Conservation (phyloP, 495 filamentous ascomycete genomes). For the Hypoxylon crocopeplum region DNA sequence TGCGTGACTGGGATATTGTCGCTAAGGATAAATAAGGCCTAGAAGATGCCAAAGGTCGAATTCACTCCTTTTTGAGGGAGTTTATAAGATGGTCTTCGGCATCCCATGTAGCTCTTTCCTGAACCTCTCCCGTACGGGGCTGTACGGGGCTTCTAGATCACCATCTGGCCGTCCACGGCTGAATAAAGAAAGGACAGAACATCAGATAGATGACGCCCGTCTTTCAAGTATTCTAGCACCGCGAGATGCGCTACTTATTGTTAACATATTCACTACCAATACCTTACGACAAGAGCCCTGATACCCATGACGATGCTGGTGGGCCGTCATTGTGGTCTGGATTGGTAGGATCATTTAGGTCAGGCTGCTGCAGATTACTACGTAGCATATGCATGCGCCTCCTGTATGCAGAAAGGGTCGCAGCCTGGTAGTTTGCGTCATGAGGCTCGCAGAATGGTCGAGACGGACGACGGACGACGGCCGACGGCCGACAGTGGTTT, state of each 20-base stretch:
- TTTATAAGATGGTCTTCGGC: slow-evolving; percentile 1
- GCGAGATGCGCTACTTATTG: not conserved
- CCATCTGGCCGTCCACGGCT: not conserved
- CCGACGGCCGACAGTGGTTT: too few relatives aligned
- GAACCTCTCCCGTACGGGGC: not conserved
- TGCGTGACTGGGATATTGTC: slow-evolving; percentile 18
- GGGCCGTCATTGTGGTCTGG: not conserved
- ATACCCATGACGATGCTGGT: not conserved
- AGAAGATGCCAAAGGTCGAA: not conserved
- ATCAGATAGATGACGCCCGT: not conserved
- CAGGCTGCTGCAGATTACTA: slow-evolving; percentile 9
- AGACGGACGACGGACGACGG: not conserved
- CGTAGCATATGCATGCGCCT: slow-evolving; percentile 15
- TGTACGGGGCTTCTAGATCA: too few relatives aligned
- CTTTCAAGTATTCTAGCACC: not conserved
- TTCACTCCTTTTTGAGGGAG: slow-evolving; percentile 2
- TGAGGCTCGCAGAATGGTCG: slow-evolving; percentile 15
- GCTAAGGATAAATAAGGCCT: slow-evolving; percentile 1
- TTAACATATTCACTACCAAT: not conserved
- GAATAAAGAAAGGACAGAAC: not conserved
- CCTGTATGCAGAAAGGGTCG: slow-evolving; percentile 13
- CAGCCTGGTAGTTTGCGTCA: slow-evolving; percentile 18
- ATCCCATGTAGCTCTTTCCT: not conserved
- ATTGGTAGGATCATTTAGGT: slow-evolving; percentile 13
- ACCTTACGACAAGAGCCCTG: too few relatives aligned